A percentile compares a stretch with the other conserved stretches of the same genome.
phyloP scores from a whole-genome alignment of 768 basidiomycete species.

The Agaricus bisporus region DNA sequence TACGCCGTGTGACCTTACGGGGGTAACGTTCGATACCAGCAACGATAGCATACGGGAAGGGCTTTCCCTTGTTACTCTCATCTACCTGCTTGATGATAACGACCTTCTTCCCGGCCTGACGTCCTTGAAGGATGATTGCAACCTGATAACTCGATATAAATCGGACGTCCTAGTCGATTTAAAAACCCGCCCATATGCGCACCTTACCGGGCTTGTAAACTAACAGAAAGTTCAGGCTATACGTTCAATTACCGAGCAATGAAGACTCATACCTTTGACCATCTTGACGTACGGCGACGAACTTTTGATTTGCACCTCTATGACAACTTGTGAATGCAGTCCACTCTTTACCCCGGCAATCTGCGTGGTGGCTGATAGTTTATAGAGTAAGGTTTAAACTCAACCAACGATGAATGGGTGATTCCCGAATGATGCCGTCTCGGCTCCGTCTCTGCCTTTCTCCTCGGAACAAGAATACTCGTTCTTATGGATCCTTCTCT shows the following conservation, averaged over 20 bases:
- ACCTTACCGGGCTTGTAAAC: constrained; percentile 97
- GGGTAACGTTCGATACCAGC: constrained; percentile 99
- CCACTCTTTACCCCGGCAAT: constrained; percentile 26
- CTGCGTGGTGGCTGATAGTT: constrained; percentile 41
- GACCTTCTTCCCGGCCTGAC: constrained; percentile 99
- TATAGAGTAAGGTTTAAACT: constrained; percentile 26
- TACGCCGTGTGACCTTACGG: constrained; percentile 92
- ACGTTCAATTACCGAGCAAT: background rate
- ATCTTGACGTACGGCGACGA: constrained; percentile 43
- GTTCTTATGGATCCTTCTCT: too few species aligned
- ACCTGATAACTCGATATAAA: constrained; percentile 42
- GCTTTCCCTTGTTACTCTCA: constrained; percentile 93
- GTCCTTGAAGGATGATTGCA: constrained; percentile 96
- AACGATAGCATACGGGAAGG: constrained; percentile 97
- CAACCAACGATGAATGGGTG: background rate
- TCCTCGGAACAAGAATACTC: too few species aligned
- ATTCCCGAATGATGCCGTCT: background rate
- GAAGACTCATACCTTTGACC: constrained; percentile 45
- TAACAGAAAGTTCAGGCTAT: constrained; percentile 23
- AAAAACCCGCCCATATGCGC: constrained; percentile 7
- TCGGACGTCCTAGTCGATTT: background rate
- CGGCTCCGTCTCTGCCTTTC: background rate
- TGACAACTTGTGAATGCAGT: constrained; percentile 17
- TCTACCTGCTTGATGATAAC: constrained; percentile 98
- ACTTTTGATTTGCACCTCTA: constrained; percentile 32